Evolutionary conservation across 371 early-diverging fungal species (phyloP), one percentile per base, ranked within the genome.

Genomic region (Mortierella sp.): DNA sequence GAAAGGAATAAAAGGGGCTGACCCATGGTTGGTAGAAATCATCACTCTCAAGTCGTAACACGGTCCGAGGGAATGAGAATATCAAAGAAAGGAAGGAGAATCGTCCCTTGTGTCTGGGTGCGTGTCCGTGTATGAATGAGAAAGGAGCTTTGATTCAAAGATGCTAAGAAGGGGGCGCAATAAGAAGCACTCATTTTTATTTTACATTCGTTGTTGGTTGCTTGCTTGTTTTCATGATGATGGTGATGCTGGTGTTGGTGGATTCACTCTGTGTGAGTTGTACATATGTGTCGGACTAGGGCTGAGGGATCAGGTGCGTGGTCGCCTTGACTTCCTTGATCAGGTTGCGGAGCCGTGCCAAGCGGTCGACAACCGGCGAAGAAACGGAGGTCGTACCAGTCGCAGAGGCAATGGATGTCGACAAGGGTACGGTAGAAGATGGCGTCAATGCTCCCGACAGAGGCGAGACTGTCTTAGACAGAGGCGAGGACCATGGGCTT

Each of bases 271-370:
- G 11, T 24, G 12, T 46, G 48, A 14, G 16, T 5, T 24, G 24
- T 41, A n/a, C 35, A 4, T 29, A 10, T 68, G 41, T 63, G 35
- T 18, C 8, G 0, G 24, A 10, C 24, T 38, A 68, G 8, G 68
- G 41, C 21, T 18, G 21, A 41, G 35, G 43, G 43, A n/a, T 10
- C 18, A 68, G 68, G 24, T 41, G 41, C 24, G 68, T 38, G 41
- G 75, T 71, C 27, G 70, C 41, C 58, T 75, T 79, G 63, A 79
- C 71, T 27, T 75, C 80, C 60, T 79, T 75, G 60, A 79, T 79
- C 65, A 74, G 56, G 35, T 44, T 74, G n/a, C 79, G 73, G n/a
- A 79, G 73, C 16, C 74, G 48, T 21, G 79, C 51, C 70, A 79
- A 16, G 27, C 74, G 68, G 49, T 79, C 79, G 11, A n/a, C 58